Percentiles rank a stretch among this genome's conserved stretches.
Conservation (phyloP, 1,284 basidiomycete species). For the Caloboletus inedulis region DNA sequence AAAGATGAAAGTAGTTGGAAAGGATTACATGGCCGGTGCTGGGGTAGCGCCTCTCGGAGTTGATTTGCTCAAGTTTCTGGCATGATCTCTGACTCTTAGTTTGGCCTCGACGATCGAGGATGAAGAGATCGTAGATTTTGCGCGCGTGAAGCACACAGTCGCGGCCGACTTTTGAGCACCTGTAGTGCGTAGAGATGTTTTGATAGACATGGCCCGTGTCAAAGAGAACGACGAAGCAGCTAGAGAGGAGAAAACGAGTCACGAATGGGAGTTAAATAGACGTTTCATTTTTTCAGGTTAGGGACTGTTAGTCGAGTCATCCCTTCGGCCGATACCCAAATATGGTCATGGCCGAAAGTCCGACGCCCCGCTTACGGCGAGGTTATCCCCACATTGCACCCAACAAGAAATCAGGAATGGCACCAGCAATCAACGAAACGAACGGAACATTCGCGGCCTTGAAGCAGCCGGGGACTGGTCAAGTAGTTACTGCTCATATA, state of each 20-base stretch:
- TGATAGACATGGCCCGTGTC: slow-evolving; percentile 31
- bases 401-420: slow-evolving; percentile 1
- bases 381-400: background rate
- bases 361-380: slow-evolving; percentile 7
- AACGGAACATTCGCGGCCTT: too few relatives aligned
- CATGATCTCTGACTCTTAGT: slow-evolving; percentile 68
- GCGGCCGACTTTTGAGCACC: slow-evolving; percentile 43
- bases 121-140: slow-evolving; percentile 50
- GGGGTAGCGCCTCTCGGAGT: slow-evolving; percentile 55
- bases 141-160: slow-evolving; percentile 43
- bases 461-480: too few relatives aligned
- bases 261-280: slow-evolving; percentile 4
- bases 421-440: too few relatives aligned
- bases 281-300: slow-evolving; percentile 6
- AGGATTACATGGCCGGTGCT: slow-evolving; percentile 52
- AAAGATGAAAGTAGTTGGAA: slow-evolving; percentile 7
- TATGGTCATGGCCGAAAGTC: slow-evolving; percentile 24
- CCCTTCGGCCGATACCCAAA: slow-evolving; percentile 22
- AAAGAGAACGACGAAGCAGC: slow-evolving; percentile 9
- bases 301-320: slow-evolving; percentile 20
- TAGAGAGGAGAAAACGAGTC: slow-evolving; percentile 5
- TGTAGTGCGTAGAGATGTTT: slow-evolving; percentile 42
- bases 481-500: too few relatives aligned
- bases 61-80: slow-evolving; percentile 64
- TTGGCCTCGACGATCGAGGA: slow-evolving; percentile 65